Base-by-base conservation (phyloP, 148 eudicot genomes). In the Rhododendron vialii region DNA sequence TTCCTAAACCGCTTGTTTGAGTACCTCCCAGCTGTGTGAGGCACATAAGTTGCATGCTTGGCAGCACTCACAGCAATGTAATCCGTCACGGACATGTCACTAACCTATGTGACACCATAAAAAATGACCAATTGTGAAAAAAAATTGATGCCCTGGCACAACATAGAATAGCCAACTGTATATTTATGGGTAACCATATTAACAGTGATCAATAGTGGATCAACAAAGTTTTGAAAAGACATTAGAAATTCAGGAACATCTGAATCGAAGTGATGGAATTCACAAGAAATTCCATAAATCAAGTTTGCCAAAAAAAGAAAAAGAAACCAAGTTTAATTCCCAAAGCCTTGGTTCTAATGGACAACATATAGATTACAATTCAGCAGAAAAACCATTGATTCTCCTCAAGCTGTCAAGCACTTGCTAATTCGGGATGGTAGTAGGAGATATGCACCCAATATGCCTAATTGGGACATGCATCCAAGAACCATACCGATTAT, bases 11-110 rank as follows among this genome's bases (percentile, higher is more conserved):
- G 86, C 86, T 87, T 90, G 41, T 61, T 83, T 22, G 90, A 90
- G 86, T 90, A 92, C 86, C 93, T 92, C 22, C 92, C 92, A 87
- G 93, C 91, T 2, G 92, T 92, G 91, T 92, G 93, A 71, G 91
- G 92, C 85, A 90, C 84, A 87, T 86, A 92, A 38, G 85, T 82
- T 15, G 93, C 90, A 80, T 90, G 93, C 88, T 88, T 92, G 47
- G 87, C 53, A 53, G 92, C 86, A 51, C 87, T 90, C 48, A 89
- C 92, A 80, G 93, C 91, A 84, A 92, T 89, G 88, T 92, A 92
- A 89, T 92, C 93, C 74, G 84, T 87, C 5, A 92, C 90, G 18
- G 93, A 92, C 11, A 92, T 87, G 88, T 92, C 92, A 82, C 84
- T 83, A 2, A 92, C 67, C 93, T 92, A 84, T 69, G 84, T 13